Conservation (phyloP, 768 basidiomycete genomes). For the Lentinus brumalis region DNA sequence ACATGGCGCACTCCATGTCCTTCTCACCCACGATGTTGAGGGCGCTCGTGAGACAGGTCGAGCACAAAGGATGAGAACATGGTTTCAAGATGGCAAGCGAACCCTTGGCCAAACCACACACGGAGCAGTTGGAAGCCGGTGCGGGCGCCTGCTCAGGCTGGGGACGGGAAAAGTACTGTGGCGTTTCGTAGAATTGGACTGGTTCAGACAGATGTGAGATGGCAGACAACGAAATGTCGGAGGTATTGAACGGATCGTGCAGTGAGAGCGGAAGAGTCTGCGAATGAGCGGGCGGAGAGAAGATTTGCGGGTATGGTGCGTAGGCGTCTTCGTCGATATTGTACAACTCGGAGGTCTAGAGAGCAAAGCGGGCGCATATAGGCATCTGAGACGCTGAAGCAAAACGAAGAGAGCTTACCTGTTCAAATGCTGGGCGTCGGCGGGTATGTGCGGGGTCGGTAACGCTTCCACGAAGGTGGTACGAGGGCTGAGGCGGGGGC, state of each 20-base stretch:
- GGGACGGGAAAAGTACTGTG: slow-evolving; percentile 30
- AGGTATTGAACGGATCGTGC: slow-evolving; percentile 46
- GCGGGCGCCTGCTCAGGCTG: slow-evolving; percentile 24
- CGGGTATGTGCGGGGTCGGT: slow-evolving; percentile 68
- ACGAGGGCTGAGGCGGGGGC: slow-evolving; percentile 68
- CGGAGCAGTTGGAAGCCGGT: slow-evolving; percentile 53
- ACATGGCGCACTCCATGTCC: slow-evolving; percentile 83
- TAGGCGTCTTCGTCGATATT: slow-evolving; percentile 76
- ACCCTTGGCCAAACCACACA: slow-evolving; percentile 54
- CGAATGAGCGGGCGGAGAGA: slow-evolving; percentile 35
- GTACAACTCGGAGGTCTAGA: slow-evolving; percentile 52
- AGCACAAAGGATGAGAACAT: slow-evolving; percentile 77
- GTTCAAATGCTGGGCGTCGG: slow-evolving; percentile 42
- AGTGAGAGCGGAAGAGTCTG: slow-evolving; percentile 37
- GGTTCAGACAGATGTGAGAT: slow-evolving; percentile 38
- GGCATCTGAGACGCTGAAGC: background rate
- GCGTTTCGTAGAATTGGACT: slow-evolving; percentile 36
- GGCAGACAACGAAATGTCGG: slow-evolving; percentile 21
- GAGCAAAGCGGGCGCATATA: slow-evolving; percentile 25
- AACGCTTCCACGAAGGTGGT: slow-evolving; percentile 68
- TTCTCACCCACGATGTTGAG: slow-evolving; percentile 91
- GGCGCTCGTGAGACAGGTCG: slow-evolving; percentile 80
- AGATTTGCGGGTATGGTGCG: slow-evolving; percentile 46
- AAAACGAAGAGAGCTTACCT: slow-evolving; percentile 34
- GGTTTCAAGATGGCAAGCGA: slow-evolving; percentile 70